Evolutionary conservation across 2,329 filamentous ascomycete genomes (phyloP), one percentile per base, ranked within the genome.

Genomic region (Monilinia fructigena): DNA sequence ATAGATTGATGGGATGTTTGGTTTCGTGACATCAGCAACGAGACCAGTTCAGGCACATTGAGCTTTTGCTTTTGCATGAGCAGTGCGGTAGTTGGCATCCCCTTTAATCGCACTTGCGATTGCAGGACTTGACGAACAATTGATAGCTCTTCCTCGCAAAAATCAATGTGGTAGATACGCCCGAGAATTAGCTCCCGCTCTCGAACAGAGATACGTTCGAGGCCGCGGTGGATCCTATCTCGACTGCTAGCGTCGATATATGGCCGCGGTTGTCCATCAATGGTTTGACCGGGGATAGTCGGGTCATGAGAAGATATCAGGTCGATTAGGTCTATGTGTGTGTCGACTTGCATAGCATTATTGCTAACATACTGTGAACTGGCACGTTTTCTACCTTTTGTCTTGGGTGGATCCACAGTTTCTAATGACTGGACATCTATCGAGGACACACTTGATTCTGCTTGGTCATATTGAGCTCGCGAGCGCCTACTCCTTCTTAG

Each of bases 81-180:
- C 5, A 28, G 42, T 28, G 35, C 28, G 11, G 69, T 56, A 8
- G 28, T 38, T 58, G 45, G 48, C 23, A 66, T 62, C n/a, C 56
- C 42, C 31, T 10, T 16, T 40, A 45, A n/a, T 40, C 66, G 63
- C n/a, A 23, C 45, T 23, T 53, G 55, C 8, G 55, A 35, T 23
- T 60, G 20, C 23, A 65, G 38, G 10, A 65, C 10, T 14, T 52
- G 23, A 14, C 63, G 63, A 6, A 65, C n/a, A 26, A 52, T 31
- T 10, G 28, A 40, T 53, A 65, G 23, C 54, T 73, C 71, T 40
- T 70, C 66, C 6, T 55, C 16, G 48, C 59, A 63, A 55, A 73
- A 72, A 42, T 71, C 70, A 40, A 72, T 52, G 65, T 73, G 70
- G 38, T 54, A 53, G n/a, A 68, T 14, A 11, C 28, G 20, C n/a